Percentiles rank a stretch among this genome's conserved stretches.
phyloP scores from a whole-genome alignment of 1,284 basidiomycete species.

The Lentinula novae-zelandiae region DNA sequence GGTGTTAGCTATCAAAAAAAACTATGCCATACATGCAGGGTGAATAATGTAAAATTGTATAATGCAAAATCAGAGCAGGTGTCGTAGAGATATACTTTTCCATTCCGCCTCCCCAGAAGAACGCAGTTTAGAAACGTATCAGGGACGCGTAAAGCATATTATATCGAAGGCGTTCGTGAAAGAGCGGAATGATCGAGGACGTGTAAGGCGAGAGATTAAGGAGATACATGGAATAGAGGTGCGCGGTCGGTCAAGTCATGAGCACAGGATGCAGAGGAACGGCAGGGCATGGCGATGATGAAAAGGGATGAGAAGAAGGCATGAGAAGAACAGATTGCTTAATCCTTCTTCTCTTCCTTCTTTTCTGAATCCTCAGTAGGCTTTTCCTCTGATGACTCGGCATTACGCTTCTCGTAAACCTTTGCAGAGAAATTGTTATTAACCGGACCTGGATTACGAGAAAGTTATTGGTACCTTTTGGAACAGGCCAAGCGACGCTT shows the following conservation, averaged over 20 bases:
- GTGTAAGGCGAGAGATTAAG: not conserved
- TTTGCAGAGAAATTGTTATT: conserved; percentile 12
- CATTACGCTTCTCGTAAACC: conserved; percentile 90
- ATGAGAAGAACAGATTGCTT: conserved; percentile 25
- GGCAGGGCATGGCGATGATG: not conserved
- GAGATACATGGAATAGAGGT: too few species aligned
- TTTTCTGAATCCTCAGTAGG: conserved; percentile 51
- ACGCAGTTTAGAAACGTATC: not conserved
- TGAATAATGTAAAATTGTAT: conserved; percentile 6
- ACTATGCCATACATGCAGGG: conserved; percentile 5
- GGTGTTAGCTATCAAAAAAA: not conserved
- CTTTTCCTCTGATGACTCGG: conserved; percentile 52
- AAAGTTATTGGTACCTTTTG: conserved; percentile 62
- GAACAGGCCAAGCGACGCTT: conserved; percentile 96
- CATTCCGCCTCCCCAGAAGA: not conserved
- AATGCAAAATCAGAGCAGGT: conserved; percentile 1
- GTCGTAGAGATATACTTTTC: conserved; percentile 10
- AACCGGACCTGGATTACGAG: not conserved
- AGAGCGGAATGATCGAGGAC: not conserved
- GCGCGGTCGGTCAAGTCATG: not conserved
- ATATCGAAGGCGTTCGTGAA: not conserved
- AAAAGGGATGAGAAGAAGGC: conserved; percentile 1
- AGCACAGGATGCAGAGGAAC: not conserved
- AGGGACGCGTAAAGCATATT: conserved; percentile 1
- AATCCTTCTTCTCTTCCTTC: conserved; percentile 65